Base-by-base conservation (phyloP, 441 rosid genomes). In the Erysimum pusillum region DNA sequence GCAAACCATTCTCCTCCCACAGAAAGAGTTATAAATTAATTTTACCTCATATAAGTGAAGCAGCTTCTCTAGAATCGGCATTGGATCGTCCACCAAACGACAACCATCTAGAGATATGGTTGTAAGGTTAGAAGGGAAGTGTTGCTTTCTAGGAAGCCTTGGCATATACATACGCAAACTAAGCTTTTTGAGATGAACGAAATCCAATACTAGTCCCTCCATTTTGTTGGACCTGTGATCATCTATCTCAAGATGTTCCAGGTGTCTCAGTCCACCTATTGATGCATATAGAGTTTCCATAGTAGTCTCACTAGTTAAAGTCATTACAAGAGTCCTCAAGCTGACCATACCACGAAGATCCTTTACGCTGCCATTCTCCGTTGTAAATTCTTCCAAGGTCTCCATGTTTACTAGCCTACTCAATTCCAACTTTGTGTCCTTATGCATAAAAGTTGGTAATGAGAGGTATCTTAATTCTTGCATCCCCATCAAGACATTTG, bases 401-500 rank as follows among this genome's bases (percentile, higher is more conserved):
- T 53, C 59, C 59, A 54, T 6, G 36, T 54, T 54, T 54, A 54
- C 17, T 6, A 54, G 36, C 1, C 2, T 28, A 13, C 59, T 13
- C 35, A 53, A 25, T 12, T 32, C 62, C 22, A 32, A 56, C 61
- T 35, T 54, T 28, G 17, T 54, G 4, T 13, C 28, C 59, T 9
- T 2, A 51, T n/a, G 2, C 56, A 51, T 51, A 51, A 3, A 20
- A 4, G 6, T 51, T 51, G 32, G 62, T 57, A 59, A 59, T 9
- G 14, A 28, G 2, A 59, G 64, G 9, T 59, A 35, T 17, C 64
- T 35, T 6, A 59, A 36, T 15, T 59, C 45, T 15, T 9, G 14
- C 64, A 59, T 59, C n/a, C 45, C 9, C 64, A 17, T 59, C n/a
- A 36, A 59, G 0, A 35, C 13, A 17, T 58, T 58, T 18, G 63